Evolutionary conservation across 768 basidiomycete species (phyloP).

Genomic region (Daedaleopsis nitida): DNA sequence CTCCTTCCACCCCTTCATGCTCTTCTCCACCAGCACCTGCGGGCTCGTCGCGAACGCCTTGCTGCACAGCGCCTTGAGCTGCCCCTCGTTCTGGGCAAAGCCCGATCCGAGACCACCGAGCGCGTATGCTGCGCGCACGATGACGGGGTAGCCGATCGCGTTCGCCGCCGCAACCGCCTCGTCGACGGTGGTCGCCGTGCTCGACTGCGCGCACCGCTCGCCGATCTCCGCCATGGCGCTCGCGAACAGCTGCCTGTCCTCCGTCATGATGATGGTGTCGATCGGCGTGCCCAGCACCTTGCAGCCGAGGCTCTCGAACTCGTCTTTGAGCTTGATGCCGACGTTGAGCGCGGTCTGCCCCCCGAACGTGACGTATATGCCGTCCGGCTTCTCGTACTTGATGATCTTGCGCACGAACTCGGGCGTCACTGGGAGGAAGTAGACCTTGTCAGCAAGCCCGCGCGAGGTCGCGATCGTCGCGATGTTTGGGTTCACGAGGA

Average conservation of each 20-base stretch:
- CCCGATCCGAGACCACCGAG: constrained; percentile 95
- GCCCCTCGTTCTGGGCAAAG: constrained; percentile 93
- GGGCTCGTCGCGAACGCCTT: constrained; percentile 98
- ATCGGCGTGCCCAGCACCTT: constrained; percentile 96
- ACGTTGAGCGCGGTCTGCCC: constrained; percentile 97
- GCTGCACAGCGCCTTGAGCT: constrained; percentile 83
- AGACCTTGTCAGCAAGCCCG: constrained; percentile 98
- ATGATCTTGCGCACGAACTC: constrained; percentile 98
- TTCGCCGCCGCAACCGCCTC: constrained; percentile 84
- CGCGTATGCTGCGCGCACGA: constrained; percentile 95
- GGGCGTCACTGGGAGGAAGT: constrained; percentile 97
- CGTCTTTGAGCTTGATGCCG: constrained; percentile 97
- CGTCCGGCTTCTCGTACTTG: constrained; percentile 98
- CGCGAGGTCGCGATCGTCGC: constrained; percentile 98
- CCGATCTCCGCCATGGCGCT: constrained; percentile 94
- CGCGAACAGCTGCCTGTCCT: constrained; percentile 94
- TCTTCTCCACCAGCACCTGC: constrained; percentile 98
- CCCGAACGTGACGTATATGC: constrained; percentile 98
- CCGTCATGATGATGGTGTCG: constrained; percentile 95
- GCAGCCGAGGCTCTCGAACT: constrained; percentile 87
- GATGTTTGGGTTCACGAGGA: constrained; percentile 98
- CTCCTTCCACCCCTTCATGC: constrained; percentile 99
- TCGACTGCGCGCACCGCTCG: constrained; percentile 91
- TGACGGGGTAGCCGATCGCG: constrained; percentile 91
- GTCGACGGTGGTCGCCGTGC: constrained; percentile 80